Conservation (phyloP, 2,329 filamentous ascomycete genomes). For the Phyllosticta capitalensis region DNA sequence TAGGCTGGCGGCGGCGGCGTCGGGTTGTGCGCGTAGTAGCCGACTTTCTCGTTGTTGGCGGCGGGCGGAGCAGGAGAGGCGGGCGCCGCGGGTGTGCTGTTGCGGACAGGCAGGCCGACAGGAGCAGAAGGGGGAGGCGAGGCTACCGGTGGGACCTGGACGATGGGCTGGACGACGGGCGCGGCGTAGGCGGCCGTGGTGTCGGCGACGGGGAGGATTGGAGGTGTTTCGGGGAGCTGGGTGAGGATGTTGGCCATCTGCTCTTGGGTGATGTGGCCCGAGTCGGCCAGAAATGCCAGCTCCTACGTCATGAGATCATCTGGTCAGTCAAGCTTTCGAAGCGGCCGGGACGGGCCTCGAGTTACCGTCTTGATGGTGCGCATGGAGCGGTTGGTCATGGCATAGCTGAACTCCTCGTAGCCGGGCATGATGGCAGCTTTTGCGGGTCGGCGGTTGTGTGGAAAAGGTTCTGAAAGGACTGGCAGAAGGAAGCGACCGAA, state of each 20-base stretch:
- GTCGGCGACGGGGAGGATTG: conserved; percentile 24
- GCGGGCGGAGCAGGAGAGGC: conserved; percentile 19
- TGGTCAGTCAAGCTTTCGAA: conserved; percentile 13
- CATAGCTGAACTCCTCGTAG: conserved; percentile 38
- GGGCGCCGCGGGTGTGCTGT: conserved; percentile 18
- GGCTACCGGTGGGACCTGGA: conserved; percentile 16
- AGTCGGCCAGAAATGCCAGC: conserved; percentile 79
- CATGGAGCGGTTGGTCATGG: conserved; percentile 73
- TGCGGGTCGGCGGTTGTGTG: neutral
- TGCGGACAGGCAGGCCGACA: conserved; percentile 22
- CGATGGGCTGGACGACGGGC: conserved; percentile 16
- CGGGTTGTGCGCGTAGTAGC: conserved; percentile 28
- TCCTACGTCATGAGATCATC: conserved; percentile 48
- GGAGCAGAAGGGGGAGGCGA: conserved; percentile 23
- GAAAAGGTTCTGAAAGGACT: neutral
- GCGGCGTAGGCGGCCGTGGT: neutral
- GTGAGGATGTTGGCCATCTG: conserved; percentile 66
- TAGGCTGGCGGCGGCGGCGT: conserved; percentile 34
- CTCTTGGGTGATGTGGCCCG: conserved; percentile 64
- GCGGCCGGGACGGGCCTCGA: conserved; percentile 10
- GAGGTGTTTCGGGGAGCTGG: conserved; percentile 65
- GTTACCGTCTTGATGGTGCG: conserved; percentile 77
- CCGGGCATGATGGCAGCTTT: neutral
- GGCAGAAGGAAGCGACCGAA: neutral
- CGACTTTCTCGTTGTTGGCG: conserved; percentile 28